These are phyloP conservation scores for Avena insularis DNA, from an alignment of 176 grass and related monocot species.

Conservation along the genomic window DNA sequence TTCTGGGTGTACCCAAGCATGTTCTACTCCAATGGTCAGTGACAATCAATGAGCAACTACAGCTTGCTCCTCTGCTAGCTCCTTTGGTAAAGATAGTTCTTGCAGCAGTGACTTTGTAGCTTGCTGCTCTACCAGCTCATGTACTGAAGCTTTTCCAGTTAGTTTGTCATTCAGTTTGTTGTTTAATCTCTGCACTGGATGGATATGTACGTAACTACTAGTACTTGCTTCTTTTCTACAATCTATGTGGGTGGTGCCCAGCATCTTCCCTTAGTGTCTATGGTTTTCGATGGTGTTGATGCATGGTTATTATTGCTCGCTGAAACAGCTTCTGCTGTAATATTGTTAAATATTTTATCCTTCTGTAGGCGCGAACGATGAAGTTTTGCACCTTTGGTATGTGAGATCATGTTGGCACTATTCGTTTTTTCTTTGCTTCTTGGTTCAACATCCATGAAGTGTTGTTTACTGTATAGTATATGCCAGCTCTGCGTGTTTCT, in stretches of 20 bases:
- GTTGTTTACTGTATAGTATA: too few species aligned
- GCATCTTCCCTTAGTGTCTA: too few species aligned
- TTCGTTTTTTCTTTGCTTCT: too few species aligned
- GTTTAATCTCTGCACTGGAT: neutral
- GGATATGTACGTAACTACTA: neutral
- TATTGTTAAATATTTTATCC: neutral
- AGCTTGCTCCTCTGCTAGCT: neutral
- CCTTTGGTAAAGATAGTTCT: neutral
- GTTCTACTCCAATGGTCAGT: neutral
- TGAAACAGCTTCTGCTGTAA: neutral
- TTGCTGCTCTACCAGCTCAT: neutral
- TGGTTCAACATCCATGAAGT: too few species aligned
- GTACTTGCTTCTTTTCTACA: neutral
- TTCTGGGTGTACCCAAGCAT: constrained; percentile 29
- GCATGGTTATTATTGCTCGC: neutral
- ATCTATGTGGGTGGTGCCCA: too few species aligned
- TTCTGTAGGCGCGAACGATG: neutral
- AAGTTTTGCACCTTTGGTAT: too few species aligned
- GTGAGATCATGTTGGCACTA: too few species aligned
- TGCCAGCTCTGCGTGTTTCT: too few species aligned
- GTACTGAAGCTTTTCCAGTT: neutral
- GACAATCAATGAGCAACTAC: neutral
- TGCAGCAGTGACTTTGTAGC: too few species aligned
- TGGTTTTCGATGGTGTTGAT: neutral
- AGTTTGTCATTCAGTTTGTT: neutral